phyloP scores from a whole-genome alignment of 1,284 basidiomycete genomes.

The Butyriboletus appendiculatus region DNA sequence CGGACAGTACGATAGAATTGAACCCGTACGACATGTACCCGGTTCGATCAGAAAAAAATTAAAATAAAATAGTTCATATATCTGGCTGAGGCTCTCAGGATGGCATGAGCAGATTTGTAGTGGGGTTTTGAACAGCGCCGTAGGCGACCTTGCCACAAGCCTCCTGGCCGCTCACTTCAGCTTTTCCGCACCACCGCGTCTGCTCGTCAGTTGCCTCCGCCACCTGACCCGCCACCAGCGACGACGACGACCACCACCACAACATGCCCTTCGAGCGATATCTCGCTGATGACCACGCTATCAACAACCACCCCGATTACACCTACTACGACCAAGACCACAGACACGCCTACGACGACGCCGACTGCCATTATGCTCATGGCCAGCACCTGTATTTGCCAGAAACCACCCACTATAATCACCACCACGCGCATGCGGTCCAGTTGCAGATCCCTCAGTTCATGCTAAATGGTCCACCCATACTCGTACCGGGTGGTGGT shows the following conservation, averaged over 20 bases:
- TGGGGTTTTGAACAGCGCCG: neutral
- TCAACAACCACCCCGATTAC: constrained; percentile 5
- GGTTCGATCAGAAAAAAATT: constrained; percentile 16
- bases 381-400: constrained; percentile 1
- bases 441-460: constrained; percentile 68
- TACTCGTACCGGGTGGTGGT: constrained; percentile 68
- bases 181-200: neutral
- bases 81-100: neutral
- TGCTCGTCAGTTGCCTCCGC: neutral
- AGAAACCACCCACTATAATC: constrained; percentile 16
- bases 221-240: constrained; percentile 3
- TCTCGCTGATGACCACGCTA: constrained; percentile 24
- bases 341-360: constrained; percentile 10
- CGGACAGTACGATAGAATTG: neutral
- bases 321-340: constrained; percentile 20
- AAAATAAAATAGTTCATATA: constrained; percentile 13
- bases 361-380: constrained; percentile 7
- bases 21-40: constrained; percentile 12
- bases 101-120: neutral
- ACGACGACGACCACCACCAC: constrained; percentile 8
- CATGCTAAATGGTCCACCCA: constrained; percentile 54
- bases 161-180: neutral
- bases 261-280: constrained; percentile 44
- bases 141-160: neutral
- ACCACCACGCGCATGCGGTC: constrained; percentile 37